Percentiles rank a stretch among this genome's conserved stretches.
These are phyloP conservation scores for Boletus subcaerulescens DNA, from an alignment of 768 basidiomycete species.

Conservation along the genomic window DNA sequence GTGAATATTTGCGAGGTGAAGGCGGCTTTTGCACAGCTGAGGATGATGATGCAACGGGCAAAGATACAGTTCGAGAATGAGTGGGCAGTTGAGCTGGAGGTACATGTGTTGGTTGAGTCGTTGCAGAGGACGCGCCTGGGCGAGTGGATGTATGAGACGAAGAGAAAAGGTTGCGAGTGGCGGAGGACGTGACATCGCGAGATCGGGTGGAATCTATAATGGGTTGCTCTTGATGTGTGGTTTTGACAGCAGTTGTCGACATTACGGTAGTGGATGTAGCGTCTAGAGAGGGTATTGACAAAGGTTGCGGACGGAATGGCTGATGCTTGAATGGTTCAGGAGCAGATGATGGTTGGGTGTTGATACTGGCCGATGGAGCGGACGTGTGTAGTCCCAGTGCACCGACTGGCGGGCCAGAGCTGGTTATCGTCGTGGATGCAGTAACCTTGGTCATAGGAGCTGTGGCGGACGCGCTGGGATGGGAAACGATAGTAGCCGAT, in stretches of 20 bases:
- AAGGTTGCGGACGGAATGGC: constrained; percentile 14
- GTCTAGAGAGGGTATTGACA: constrained; percentile 16
- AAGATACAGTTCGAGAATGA: constrained; percentile 38
- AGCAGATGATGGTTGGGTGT: constrained; percentile 9
- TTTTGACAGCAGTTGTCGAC: constrained; percentile 17
- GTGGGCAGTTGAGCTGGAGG: constrained; percentile 17
- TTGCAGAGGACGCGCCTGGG: constrained; percentile 15
- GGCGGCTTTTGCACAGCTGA: constrained; percentile 20
- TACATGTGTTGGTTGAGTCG: constrained; percentile 22
- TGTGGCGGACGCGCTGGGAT: constrained; percentile 1
- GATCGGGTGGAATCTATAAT: constrained; percentile 19
- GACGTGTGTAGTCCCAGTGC: constrained; percentile 8
- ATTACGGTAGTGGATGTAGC: constrained; percentile 2
- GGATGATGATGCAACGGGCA: constrained; percentile 28
- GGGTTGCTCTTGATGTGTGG: constrained; percentile 20
- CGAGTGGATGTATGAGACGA: constrained; percentile 25
- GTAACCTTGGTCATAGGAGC: constrained; percentile 8
- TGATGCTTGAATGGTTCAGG: constrained; percentile 22
- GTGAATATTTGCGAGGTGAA: constrained; percentile 29
- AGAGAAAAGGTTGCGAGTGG: constrained; percentile 18
- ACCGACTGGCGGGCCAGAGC: constrained; percentile 5
- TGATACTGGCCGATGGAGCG: not conserved
- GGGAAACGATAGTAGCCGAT: not conserved
- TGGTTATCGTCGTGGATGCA: not conserved
- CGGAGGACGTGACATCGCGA: constrained; percentile 20